A percentile compares a stretch with the other conserved stretches of the same genome.
Evolutionary conservation across 2,329 filamentous ascomycete species (phyloP).

Genomic region (Calycina marina): DNA sequence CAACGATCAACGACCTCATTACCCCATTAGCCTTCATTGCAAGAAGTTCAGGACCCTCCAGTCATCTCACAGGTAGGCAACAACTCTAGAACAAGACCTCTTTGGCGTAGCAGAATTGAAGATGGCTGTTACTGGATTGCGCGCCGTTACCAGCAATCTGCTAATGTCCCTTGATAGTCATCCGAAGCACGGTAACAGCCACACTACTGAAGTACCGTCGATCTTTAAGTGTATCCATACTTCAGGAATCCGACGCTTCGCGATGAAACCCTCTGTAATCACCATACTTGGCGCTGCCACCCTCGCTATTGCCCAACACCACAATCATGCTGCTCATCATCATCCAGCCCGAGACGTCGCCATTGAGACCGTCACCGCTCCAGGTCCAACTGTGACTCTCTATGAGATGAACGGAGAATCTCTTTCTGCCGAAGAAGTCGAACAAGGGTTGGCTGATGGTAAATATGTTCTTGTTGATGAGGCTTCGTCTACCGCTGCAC

Average conservation of each 20-base stretch:
- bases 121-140: too few species aligned
- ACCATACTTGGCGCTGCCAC: constrained; percentile 25
- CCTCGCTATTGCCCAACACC: constrained; percentile 37
- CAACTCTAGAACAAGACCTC: too few species aligned
- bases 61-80: too few species aligned
- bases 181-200: too few species aligned
- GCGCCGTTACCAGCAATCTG: too few species aligned
- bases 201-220: too few species aligned
- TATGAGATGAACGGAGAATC: constrained; percentile 54
- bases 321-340: constrained; percentile 43
- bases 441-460: constrained; percentile 56
- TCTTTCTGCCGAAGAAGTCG: constrained; percentile 49
- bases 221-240: constrained; percentile 13
- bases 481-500: constrained; percentile 32
- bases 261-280: constrained; percentile 21
- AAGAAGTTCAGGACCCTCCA: too few species aligned
- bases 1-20: constrained; percentile 4
- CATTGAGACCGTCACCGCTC: constrained; percentile 28
- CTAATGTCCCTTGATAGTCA: too few species aligned
- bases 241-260: constrained; percentile 21
- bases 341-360: constrained; percentile 32
- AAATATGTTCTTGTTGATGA: constrained; percentile 53
- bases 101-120: neutral
- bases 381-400: constrained; percentile 48
- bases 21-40: too few species aligned